These are phyloP conservation scores for Suhomyces ambrosiae DNA, from an alignment of 1,139 yeast genomes.

Conservation along the genomic window DNA sequence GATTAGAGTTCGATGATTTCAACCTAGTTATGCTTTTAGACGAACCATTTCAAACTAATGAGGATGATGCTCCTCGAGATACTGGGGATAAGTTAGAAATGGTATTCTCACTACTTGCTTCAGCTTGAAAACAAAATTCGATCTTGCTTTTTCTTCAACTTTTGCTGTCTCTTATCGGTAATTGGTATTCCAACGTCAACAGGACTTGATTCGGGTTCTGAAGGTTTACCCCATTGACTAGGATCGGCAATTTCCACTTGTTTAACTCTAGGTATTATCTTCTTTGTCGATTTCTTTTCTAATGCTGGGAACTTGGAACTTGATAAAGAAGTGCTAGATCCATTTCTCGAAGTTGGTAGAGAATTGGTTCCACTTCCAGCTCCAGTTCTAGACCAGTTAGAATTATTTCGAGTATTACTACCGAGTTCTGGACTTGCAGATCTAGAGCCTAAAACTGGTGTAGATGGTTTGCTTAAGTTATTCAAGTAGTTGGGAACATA, in stretches of 20 bases:
- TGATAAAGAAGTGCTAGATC: constrained; percentile 5
- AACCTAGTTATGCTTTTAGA: too few relatives aligned
- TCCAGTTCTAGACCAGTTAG: constrained; percentile 10
- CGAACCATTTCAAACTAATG: too few relatives aligned
- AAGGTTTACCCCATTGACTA: constrained; percentile 26
- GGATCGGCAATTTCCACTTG: constrained; percentile 32
- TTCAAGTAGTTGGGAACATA: constrained; percentile 39
- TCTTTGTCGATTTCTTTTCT: constrained; percentile 37
- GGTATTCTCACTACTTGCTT: not conserved
- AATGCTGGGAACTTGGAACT: constrained; percentile 43
- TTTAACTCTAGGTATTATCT: constrained; percentile 43
- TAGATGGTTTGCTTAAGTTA: constrained; percentile 18
- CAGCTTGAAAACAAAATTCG: constrained; percentile 15
- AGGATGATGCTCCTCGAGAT: too few relatives aligned
- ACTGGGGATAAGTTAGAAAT: too few relatives aligned
- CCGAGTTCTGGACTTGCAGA: constrained; percentile 8
- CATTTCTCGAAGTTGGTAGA: constrained; percentile 2
- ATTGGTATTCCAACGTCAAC: constrained; percentile 21
- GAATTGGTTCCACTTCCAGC: constrained; percentile 6
- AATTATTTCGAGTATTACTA: constrained; percentile 11
- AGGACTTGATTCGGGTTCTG: constrained; percentile 13
- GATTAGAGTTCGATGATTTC: too few relatives aligned
- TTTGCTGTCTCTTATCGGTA: constrained; percentile 31
- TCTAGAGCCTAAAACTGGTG: constrained; percentile 19
- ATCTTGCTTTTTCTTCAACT: constrained; percentile 33